Evolutionary conservation across 192 early-diverging fungal species (phyloP).

Genomic region (Coemansia sp.): DNA sequence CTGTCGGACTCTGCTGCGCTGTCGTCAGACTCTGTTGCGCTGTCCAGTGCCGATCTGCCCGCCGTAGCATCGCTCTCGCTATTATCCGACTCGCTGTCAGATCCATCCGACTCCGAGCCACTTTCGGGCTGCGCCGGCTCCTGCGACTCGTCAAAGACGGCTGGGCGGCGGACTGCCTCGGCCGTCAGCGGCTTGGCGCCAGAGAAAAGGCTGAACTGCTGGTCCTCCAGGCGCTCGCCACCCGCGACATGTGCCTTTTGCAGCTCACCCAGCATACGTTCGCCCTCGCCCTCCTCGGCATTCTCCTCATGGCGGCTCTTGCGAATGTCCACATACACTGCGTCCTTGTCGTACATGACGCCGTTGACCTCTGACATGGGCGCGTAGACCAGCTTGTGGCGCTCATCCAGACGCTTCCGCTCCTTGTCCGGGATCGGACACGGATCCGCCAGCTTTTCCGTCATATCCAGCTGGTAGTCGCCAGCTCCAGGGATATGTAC

Average conservation of each 20-base stretch:
- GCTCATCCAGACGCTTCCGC: slow-evolving; percentile 81
- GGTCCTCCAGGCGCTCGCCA: slow-evolving; percentile 26
- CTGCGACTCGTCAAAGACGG: slow-evolving; percentile 53
- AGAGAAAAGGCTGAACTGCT: slow-evolving; percentile 46
- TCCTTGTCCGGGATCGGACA: slow-evolving; percentile 97
- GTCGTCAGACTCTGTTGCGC: slow-evolving; percentile 25
- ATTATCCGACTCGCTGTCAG: slow-evolving; percentile 5
- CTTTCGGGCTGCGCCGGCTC: slow-evolving; percentile 36
- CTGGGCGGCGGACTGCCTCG: slow-evolving; percentile 50
- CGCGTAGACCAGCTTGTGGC: slow-evolving; percentile 94
- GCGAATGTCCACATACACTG: slow-evolving; percentile 95
- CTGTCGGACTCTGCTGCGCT: slow-evolving; percentile 6
- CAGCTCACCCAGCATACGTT: slow-evolving; percentile 87
- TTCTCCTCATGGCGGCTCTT: slow-evolving; percentile 53
- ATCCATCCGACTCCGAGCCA: slow-evolving; percentile 13
- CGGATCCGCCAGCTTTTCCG: slow-evolving; percentile 82
- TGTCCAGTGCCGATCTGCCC: background rate
- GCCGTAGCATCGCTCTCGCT: slow-evolving; percentile 17
- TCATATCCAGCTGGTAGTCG: slow-evolving; percentile 70
- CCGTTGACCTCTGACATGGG: slow-evolving; percentile 98
- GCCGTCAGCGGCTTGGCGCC: slow-evolving; percentile 34
- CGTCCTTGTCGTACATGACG: slow-evolving; percentile 98
- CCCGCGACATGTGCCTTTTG: slow-evolving; percentile 68
- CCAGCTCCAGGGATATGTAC: slow-evolving; percentile 96
- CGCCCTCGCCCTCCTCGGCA: slow-evolving; percentile 64